phyloP scores from a whole-genome alignment of 345 rosid species.

The Camelina laxa region DNA sequence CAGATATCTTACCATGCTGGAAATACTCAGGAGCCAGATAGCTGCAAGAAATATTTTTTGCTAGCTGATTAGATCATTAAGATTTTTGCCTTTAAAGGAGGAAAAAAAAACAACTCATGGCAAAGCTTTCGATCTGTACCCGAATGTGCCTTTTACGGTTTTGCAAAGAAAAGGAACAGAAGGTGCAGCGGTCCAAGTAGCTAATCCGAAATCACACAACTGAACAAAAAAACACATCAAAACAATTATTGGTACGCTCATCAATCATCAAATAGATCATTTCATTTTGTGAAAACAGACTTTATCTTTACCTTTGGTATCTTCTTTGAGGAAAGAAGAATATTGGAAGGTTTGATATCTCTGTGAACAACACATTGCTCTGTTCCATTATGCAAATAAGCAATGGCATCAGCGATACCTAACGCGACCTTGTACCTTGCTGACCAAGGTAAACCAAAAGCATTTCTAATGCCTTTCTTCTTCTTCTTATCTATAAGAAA shows the following conservation, averaged over 20 bases:
- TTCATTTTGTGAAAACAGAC: not conserved
- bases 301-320: slow-evolving; percentile 65
- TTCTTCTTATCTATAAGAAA: slow-evolving; percentile 69
- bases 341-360: slow-evolving; percentile 95
- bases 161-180: slow-evolving; percentile 96
- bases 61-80: not conserved
- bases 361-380: slow-evolving; percentile 97
- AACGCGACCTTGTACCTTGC: slow-evolving; percentile 86
- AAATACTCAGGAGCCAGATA: slow-evolving; percentile 98
- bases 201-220: slow-evolving; percentile 98
- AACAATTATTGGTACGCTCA: not conserved
- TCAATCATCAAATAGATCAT: not conserved
- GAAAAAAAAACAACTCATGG: not conserved
- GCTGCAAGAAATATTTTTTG: slow-evolving; percentile 46
- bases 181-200: slow-evolving; percentile 98
- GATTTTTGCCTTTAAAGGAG: not conserved
- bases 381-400: slow-evolving; percentile 86
- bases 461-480: slow-evolving; percentile 58
- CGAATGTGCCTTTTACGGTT: slow-evolving; percentile 99
- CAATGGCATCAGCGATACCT: slow-evolving; percentile 87
- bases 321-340: slow-evolving; percentile 94
- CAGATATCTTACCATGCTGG: slow-evolving; percentile 95
- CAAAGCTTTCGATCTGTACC: slow-evolving; percentile 52
- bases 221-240: slow-evolving; percentile 32
- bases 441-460: slow-evolving; percentile 67